Percentiles rank a stretch among this genome's conserved stretches.
These are phyloP conservation scores for Apium graveolens DNA, from an alignment of 129 eudicot genomes.

Conservation along the genomic window DNA sequence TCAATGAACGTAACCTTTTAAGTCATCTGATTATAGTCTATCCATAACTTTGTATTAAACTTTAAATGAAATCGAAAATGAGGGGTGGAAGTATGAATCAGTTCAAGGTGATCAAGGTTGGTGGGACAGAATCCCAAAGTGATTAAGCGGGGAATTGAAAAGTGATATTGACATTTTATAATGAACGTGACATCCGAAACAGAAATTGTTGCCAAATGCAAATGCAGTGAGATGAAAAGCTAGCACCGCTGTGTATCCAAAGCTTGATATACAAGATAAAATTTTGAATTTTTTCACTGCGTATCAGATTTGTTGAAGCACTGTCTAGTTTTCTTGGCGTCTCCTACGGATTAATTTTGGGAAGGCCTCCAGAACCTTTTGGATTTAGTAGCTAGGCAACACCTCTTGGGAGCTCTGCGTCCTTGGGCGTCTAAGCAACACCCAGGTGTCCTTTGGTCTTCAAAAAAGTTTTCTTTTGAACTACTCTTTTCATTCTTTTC, in stretches of 20 bases:
- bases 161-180: neutral
- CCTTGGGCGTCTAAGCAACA: neutral
- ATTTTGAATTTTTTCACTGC: neutral
- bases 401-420: neutral
- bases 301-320: neutral
- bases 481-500: neutral
- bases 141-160: neutral
- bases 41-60: neutral
- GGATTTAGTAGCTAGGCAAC: neutral
- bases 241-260: neutral
- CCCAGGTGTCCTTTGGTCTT: neutral
- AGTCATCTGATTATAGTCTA: neutral
- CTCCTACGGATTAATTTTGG: neutral
- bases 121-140: neutral
- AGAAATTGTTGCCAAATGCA: neutral
- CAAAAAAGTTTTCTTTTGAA: neutral
- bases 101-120: neutral
- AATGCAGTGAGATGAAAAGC: neutral
- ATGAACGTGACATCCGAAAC: neutral
- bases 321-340: neutral
- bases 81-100: neutral
- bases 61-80: neutral
- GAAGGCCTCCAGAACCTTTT: neutral
- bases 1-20: neutral
- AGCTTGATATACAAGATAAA: neutral